Evolutionary conservation across 2,329 filamentous ascomycete species (phyloP).

Genomic region (Colletotrichum agaves): DNA sequence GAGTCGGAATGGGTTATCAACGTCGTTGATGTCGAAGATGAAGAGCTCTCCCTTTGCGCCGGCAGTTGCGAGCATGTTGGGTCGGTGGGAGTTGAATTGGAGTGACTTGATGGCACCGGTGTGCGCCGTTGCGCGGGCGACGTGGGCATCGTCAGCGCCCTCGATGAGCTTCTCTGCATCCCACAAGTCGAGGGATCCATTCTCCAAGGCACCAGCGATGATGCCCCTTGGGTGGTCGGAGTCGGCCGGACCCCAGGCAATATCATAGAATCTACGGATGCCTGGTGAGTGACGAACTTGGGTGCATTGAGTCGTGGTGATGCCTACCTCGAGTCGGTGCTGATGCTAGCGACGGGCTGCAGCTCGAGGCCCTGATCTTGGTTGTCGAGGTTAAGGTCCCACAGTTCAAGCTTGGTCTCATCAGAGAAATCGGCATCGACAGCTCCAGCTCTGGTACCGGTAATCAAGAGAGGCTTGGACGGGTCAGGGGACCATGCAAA

Average conservation of each 20-base stretch:
- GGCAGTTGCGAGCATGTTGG: constrained; percentile 90
- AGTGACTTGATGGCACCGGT: constrained; percentile 91
- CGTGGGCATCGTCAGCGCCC: constrained; percentile 75
- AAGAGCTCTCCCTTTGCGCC: constrained; percentile 96
- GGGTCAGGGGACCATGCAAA: constrained; percentile 95
- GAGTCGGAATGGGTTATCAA: constrained; percentile 86
- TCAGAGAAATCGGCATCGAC: constrained; percentile 98
- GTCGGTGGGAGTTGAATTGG: constrained; percentile 94
- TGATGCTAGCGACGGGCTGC: constrained; percentile 84
- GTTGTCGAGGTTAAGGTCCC: constrained; percentile 89
- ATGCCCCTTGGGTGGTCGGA: constrained; percentile 84
- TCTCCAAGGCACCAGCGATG: constrained; percentile 95
- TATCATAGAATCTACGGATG: constrained; percentile 85
- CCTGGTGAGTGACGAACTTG: constrained; percentile 20
- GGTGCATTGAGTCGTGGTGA: constrained; percentile 1
- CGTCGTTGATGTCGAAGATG: constrained; percentile 93
- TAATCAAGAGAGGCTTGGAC: constrained; percentile 84
- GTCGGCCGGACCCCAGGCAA: constrained; percentile 89
- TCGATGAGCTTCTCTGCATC: constrained; percentile 78
- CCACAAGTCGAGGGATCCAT: constrained; percentile 92
- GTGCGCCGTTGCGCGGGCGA: constrained; percentile 90
- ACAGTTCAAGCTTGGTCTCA: constrained; percentile 95
- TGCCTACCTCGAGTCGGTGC: constrained; percentile 85
- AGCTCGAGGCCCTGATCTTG: constrained; percentile 82
- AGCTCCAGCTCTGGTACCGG: constrained; percentile 92